These are phyloP conservation scores for Tolypocladium ophioglossoides DNA, from an alignment of 2,329 filamentous ascomycete species.

Conservation along the genomic window DNA sequence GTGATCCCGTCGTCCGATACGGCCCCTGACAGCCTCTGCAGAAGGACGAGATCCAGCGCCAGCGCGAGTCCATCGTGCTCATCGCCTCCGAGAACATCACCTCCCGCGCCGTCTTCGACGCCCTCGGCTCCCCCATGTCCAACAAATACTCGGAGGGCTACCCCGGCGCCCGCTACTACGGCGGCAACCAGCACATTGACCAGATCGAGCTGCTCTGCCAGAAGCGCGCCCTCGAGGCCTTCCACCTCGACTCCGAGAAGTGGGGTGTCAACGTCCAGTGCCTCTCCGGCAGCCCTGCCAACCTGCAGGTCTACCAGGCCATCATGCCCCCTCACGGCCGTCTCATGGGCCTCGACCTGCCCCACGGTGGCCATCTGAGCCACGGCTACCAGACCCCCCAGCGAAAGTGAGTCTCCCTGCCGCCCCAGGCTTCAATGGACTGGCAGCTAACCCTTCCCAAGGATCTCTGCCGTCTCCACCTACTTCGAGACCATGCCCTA, in stretches of 20 bases:
- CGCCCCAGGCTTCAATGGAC: not conserved
- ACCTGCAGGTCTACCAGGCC: constrained; percentile 96
- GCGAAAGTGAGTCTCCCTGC: constrained; percentile 56
- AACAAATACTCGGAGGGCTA: constrained; percentile 99
- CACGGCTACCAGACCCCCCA: constrained; percentile 96
- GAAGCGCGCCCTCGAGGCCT: constrained; percentile 81
- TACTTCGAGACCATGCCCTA: constrained; percentile 99
- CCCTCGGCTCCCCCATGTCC: constrained; percentile 86
- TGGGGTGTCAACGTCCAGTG: constrained; percentile 99
- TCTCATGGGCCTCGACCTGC: constrained; percentile 92
- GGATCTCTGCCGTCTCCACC: constrained; percentile 92
- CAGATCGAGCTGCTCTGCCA: constrained; percentile 93
- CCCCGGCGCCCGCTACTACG: constrained; percentile 96
- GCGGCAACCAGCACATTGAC: constrained; percentile 98
- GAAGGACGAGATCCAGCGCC: constrained; percentile 90
- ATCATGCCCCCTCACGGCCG: constrained; percentile 93
- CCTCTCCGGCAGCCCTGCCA: constrained; percentile 85
- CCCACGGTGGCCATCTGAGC: constrained; percentile 87
- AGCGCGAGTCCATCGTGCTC: constrained; percentile 96
- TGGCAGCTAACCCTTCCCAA: constrained; percentile 13
- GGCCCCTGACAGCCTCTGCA: constrained; percentile 29
- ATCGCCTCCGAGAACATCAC: constrained; percentile 99
- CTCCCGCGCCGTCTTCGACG: constrained; percentile 95
- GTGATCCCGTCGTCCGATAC: not conserved
- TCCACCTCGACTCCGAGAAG: constrained; percentile 74